Percentiles rank a stretch among this genome's conserved stretches.
phyloP scores from a whole-genome alignment of 768 basidiomycete genomes.

The Agaricus bisporus region DNA sequence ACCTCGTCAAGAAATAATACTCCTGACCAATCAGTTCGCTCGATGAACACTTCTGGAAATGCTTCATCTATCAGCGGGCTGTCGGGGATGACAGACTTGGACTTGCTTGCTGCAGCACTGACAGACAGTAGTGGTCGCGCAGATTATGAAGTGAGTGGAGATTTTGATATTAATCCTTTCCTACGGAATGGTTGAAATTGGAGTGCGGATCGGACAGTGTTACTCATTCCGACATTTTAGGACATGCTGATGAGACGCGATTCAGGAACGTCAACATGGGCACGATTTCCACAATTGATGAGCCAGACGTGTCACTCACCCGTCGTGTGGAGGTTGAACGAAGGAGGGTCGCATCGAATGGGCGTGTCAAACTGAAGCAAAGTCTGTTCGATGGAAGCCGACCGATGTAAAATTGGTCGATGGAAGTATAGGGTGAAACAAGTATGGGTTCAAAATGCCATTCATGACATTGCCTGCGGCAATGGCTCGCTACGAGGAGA shows the following conservation, averaged over 20 bases:
- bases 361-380: slow-evolving; percentile 68
- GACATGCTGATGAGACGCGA: slow-evolving; percentile 10
- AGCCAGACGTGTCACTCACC: slow-evolving; percentile 26
- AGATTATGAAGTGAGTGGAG: slow-evolving; percentile 6
- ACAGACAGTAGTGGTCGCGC: neutral
- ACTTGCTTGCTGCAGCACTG: neutral
- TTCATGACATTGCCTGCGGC: slow-evolving; percentile 59
- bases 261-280: slow-evolving; percentile 1
- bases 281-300: slow-evolving; percentile 9
- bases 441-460: slow-evolving; percentile 52
- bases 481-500: slow-evolving; percentile 54
- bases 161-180: neutral
- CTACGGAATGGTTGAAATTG: slow-evolving; percentile 1
- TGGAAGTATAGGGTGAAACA: slow-evolving; percentile 61
- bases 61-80: slow-evolving; percentile 2
- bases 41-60: slow-evolving; percentile 11
- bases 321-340: slow-evolving; percentile 52
- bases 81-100: slow-evolving; percentile 9
- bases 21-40: slow-evolving; percentile 11
- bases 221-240: slow-evolving; percentile 11
- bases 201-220: slow-evolving; percentile 5
- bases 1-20: neutral
- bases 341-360: slow-evolving; percentile 52
- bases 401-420: slow-evolving; percentile 71
- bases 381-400: slow-evolving; percentile 55